Percentiles rank a stretch among this genome's conserved stretches.
Evolutionary conservation across 192 early-diverging fungal genomes (phyloP).

Genomic region (Coemansia aciculifera): DNA sequence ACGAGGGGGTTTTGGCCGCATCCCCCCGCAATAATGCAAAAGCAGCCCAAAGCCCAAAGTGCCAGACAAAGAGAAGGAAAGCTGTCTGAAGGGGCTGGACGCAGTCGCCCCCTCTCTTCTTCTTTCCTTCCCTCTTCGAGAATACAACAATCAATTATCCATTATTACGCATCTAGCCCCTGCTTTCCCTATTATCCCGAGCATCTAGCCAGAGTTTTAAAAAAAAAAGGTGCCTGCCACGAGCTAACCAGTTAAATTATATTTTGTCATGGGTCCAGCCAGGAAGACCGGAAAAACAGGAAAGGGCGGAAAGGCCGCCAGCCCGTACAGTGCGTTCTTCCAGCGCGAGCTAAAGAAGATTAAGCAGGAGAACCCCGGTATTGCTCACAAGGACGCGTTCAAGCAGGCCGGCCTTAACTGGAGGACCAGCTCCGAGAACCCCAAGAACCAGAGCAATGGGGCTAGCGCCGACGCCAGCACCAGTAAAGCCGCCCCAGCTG

Average conservation of each 20-base stretch:
- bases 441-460: conserved; percentile 31
- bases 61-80: background rate
- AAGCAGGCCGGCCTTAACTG: conserved; percentile 51
- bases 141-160: conserved; percentile 3
- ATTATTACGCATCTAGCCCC: conserved; percentile 5
- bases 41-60: background rate
- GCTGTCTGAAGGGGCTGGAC: background rate
- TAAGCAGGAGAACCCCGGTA: conserved; percentile 39
- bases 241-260: background rate
- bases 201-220: background rate
- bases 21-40: background rate
- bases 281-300: conserved; percentile 16
- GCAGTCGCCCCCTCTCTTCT: conserved; percentile 1
- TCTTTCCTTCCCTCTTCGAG: background rate
- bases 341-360: conserved; percentile 48
- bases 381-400: conserved; percentile 52
- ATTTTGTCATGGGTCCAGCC: background rate
- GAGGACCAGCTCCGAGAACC: conserved; percentile 44
- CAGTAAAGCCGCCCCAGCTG: background rate
- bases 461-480: background rate
- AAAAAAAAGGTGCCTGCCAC: background rate
- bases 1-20: background rate
- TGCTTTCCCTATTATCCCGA: background rate
- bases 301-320: conserved; percentile 26
- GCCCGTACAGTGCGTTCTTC: conserved; percentile 41